Percentiles rank a stretch among this genome's conserved stretches.
phyloP scores from a whole-genome alignment of 495 filamentous ascomycete species.

The Staphylotrichum longicolle region DNA sequence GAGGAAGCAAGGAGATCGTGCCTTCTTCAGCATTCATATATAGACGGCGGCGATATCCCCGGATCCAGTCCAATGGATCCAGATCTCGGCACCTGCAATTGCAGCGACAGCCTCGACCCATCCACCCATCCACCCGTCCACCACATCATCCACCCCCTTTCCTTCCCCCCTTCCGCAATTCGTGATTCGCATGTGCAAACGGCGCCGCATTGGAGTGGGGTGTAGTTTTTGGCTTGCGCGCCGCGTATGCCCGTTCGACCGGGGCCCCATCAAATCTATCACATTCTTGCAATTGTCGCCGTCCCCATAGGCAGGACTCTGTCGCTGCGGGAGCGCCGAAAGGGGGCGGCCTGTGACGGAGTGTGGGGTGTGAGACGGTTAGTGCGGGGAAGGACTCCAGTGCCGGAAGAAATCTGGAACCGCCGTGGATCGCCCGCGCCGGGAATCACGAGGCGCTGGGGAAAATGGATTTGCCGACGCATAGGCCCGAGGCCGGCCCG shows the following conservation, averaged over 20 bases:
- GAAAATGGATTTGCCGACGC: conserved; percentile 35
- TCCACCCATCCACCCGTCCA: no score
- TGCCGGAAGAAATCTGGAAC: conserved; percentile 19
- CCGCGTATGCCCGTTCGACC: neutral
- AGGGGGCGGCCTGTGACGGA: neutral
- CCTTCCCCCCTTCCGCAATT: conserved; percentile 1
- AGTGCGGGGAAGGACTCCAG: conserved; percentile 17
- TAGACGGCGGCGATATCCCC: neutral
- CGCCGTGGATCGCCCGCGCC: conserved; percentile 8
- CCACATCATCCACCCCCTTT: no score
- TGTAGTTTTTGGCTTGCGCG: no score
- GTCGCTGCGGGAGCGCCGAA: neutral
- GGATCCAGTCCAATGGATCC: conserved; percentile 9
- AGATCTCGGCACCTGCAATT: conserved; percentile 24
- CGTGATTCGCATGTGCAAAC: conserved; percentile 10
- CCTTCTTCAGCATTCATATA: conserved; percentile 9
- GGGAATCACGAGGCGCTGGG: conserved; percentile 14
- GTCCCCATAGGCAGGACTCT: neutral
- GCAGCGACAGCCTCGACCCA: neutral
- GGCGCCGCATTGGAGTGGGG: conserved; percentile 11
- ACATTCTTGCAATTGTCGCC: neutral
- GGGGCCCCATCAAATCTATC: neutral
- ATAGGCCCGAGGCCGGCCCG: conserved; percentile 2
- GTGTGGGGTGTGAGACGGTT: conserved; percentile 16
- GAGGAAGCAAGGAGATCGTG: neutral